Conservation (phyloP, 148 eudicot genomes). For the Dianthus caryophyllus region DNA sequence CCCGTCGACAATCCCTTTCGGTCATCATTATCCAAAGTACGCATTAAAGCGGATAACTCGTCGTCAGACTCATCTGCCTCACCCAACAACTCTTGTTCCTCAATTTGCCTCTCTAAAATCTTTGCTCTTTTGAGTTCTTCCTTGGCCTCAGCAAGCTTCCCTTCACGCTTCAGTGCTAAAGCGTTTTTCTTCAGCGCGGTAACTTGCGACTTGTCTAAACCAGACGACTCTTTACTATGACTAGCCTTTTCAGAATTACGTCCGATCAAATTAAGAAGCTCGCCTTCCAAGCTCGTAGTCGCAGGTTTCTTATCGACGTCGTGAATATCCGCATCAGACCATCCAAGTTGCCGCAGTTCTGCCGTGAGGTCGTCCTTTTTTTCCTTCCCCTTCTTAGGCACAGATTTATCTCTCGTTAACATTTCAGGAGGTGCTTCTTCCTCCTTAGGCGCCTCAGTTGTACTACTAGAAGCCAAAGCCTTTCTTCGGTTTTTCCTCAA, state of each 20-base stretch:
- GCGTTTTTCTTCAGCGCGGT: conserved; percentile 76
- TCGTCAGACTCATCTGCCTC: conserved; percentile 85
- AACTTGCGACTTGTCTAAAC: conserved; percentile 61
- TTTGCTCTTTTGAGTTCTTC: conserved; percentile 89
- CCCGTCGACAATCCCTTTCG: conserved; percentile 36
- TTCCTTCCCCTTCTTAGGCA: conserved; percentile 38
- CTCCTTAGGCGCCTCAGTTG: conserved; percentile 30
- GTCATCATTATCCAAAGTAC: conserved; percentile 53
- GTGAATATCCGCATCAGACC: conserved; percentile 82
- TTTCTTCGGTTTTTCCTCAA: conserved; percentile 63
- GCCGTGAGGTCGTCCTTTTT: conserved; percentile 73
- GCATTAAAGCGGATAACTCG: conserved; percentile 70
- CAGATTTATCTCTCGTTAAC: conserved; percentile 25
- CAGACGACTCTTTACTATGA: conserved; percentile 31
- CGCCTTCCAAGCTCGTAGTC: conserved; percentile 64
- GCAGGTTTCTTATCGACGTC: conserved; percentile 58
- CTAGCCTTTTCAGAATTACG: conserved; percentile 40
- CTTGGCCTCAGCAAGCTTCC: conserved; percentile 82
- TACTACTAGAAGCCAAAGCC: conserved; percentile 47
- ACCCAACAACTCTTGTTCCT: conserved; percentile 86
- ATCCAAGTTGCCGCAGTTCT: conserved; percentile 80
- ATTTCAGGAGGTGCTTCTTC: conserved; percentile 31
- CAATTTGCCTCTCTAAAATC: conserved; percentile 83
- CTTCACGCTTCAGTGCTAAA: conserved; percentile 74
- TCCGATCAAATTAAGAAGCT: conserved; percentile 60